Evolutionary conservation across 805 yeast species (phyloP).

Genomic region (Lachancea meyersii): DNA sequence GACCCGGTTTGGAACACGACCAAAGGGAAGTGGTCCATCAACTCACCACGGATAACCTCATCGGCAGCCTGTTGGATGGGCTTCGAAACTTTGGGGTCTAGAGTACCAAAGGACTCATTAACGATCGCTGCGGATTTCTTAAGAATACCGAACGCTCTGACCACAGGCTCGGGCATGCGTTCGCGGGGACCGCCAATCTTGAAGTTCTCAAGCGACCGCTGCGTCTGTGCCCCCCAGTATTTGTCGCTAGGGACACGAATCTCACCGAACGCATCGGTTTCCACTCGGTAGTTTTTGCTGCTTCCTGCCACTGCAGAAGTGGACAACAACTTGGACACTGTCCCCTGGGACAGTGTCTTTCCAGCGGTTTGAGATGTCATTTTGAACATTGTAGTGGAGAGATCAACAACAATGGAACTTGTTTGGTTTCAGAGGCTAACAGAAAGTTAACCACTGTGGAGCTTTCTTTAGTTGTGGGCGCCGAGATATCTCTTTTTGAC

Average conservation of each 20-base stretch:
- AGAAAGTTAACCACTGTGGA: background rate
- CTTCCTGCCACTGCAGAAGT: conserved; percentile 6
- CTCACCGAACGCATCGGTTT: conserved; percentile 95
- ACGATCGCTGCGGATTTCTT: conserved; percentile 94
- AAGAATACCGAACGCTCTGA: conserved; percentile 86
- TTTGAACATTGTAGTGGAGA: conserved; percentile 8
- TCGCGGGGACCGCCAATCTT: conserved; percentile 92
- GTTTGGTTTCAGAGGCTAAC: background rate
- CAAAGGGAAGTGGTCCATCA: conserved; percentile 91
- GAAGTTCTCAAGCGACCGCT: conserved; percentile 87
- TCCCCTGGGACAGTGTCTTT: conserved; percentile 1
- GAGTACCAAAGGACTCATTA: conserved; percentile 70
- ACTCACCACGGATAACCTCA: conserved; percentile 88
- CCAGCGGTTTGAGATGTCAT: conserved; percentile 4
- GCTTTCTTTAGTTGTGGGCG: too few relatives aligned
- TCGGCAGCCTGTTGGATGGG: conserved; percentile 93
- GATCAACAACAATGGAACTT: background rate
- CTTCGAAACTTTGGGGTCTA: conserved; percentile 74
- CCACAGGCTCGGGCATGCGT: conserved; percentile 83
- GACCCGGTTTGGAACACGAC: conserved; percentile 99
- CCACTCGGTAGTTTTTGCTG: conserved; percentile 44
- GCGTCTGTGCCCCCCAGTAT: conserved; percentile 99
- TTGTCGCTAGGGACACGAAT: conserved; percentile 79
- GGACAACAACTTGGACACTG: conserved; percentile 2
- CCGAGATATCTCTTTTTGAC: too few relatives aligned